Conservation (phyloP, 2,329 filamentous ascomycete genomes). For the Rugonectria rugulosa region DNA sequence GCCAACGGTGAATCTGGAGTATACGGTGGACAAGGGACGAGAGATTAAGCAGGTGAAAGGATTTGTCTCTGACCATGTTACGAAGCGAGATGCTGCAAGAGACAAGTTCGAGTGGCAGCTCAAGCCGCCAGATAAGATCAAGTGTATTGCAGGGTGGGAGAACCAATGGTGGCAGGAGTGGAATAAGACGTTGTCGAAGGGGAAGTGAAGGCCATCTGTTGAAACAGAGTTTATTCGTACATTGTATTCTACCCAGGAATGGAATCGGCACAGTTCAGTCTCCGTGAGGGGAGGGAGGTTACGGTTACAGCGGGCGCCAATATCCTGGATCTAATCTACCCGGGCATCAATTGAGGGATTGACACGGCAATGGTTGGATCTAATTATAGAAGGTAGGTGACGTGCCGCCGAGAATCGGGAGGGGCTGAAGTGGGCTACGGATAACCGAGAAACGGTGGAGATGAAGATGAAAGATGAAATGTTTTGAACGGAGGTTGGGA, state of each 20-base stretch:
- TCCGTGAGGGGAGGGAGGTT: no score
- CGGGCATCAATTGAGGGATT: not conserved
- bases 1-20: slow-evolving; percentile 63
- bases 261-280: not conserved
- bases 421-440: not conserved
- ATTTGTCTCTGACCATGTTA: slow-evolving; percentile 49
- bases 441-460: not conserved
- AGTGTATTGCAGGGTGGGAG: slow-evolving; percentile 54
- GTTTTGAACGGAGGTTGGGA: not conserved
- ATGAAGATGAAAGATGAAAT: not conserved
- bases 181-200: slow-evolving; percentile 27
- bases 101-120: slow-evolving; percentile 52
- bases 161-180: slow-evolving; percentile 53
- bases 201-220: not conserved
- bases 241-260: not conserved
- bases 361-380: no score
- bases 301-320: not conserved
- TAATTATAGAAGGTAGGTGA: not conserved
- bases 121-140: slow-evolving; percentile 55
- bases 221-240: no score
- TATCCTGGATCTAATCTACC: no score
- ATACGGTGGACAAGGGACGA: slow-evolving; percentile 53
- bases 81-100: slow-evolving; percentile 37
- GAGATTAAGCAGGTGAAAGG: slow-evolving; percentile 61
- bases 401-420: not conserved